These are phyloP conservation scores for Neurospora tetraspora DNA, from an alignment of 495 filamentous ascomycete genomes.

Conservation along the genomic window DNA sequence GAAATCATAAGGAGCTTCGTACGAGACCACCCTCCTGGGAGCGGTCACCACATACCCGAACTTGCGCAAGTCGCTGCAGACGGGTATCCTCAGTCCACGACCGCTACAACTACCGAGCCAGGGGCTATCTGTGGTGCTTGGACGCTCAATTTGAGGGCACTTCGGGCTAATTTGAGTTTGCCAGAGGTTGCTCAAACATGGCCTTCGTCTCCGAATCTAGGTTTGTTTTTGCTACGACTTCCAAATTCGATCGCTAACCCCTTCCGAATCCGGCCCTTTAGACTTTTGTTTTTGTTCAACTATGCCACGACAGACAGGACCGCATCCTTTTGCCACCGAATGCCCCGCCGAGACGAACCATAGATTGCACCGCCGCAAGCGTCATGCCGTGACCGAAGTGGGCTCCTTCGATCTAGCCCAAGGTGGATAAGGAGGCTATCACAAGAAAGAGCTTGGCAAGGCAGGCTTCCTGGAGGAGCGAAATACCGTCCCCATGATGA, in stretches of 20 bases:
- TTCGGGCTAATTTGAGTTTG: slow-evolving; percentile 1
- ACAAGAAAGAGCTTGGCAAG: not conserved
- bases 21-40: slow-evolving; percentile 21
- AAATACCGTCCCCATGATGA: not conserved
- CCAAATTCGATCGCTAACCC: slow-evolving; percentile 24
- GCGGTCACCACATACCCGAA: slow-evolving; percentile 15
- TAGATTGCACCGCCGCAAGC: slow-evolving; percentile 10
- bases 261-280: slow-evolving; percentile 16
- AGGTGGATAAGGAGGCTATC: slow-evolving; percentile 3
- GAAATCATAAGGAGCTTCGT: slow-evolving; percentile 5
- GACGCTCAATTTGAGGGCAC: not conserved
- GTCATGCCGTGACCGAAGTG: slow-evolving; percentile 11
- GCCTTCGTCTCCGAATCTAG: slow-evolving; percentile 11
- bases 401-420: slow-evolving; percentile 5
- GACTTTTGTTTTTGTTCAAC: slow-evolving; percentile 11
- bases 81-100: not conserved
- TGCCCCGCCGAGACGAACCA: slow-evolving; percentile 4
- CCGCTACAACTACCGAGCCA: not conserved
- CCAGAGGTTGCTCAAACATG: slow-evolving; percentile 18
- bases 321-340: slow-evolving; percentile 10
- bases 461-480: not conserved
- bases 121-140: not conserved
- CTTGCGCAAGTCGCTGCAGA: slow-evolving; percentile 6
- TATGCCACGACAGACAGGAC: slow-evolving; percentile 14
- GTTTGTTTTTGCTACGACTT: slow-evolving; percentile 11